These are phyloP conservation scores for Hypoxylon lienhwacheense DNA, from an alignment of 495 filamentous ascomycete genomes.

Conservation along the genomic window DNA sequence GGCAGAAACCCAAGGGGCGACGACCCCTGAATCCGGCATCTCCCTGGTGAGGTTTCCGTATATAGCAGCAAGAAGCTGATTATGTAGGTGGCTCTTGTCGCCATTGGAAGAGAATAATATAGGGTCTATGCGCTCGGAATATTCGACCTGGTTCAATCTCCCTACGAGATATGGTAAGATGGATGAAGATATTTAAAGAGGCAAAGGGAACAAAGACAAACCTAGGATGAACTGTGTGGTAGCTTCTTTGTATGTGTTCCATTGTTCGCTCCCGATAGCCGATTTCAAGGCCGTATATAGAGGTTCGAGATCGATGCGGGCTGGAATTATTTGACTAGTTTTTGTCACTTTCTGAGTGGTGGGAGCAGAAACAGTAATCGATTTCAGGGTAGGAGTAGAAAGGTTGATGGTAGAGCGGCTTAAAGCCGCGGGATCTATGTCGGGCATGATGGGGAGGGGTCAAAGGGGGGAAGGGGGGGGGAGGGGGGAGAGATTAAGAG, in stretches of 20 bases:
- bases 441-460: slow-evolving; percentile 58
- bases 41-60: slow-evolving; percentile 85
- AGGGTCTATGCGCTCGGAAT: slow-evolving; percentile 71
- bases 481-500: not conserved
- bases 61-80: slow-evolving; percentile 83
- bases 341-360: slow-evolving; percentile 63
- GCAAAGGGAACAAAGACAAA: slow-evolving; percentile 47
- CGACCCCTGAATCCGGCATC: slow-evolving; percentile 86
- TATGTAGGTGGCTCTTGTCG: slow-evolving; percentile 80
- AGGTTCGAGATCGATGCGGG: slow-evolving; percentile 87
- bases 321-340: slow-evolving; percentile 64
- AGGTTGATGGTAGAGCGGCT: slow-evolving; percentile 67
- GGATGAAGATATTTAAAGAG: slow-evolving; percentile 16
- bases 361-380: slow-evolving; percentile 59
- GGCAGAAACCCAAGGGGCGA: slow-evolving; percentile 92
- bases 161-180: slow-evolving; percentile 52
- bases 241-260: slow-evolving; percentile 84
- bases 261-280: slow-evolving; percentile 75
- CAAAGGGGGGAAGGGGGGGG: not conserved
- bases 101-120: slow-evolving; percentile 69
- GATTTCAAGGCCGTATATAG: slow-evolving; percentile 84
- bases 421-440: slow-evolving; percentile 83
- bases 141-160: slow-evolving; percentile 81
- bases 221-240: slow-evolving; percentile 79
- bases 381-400: slow-evolving; percentile 64